Percentiles rank a stretch among this genome's conserved stretches.
Evolutionary conservation across 1,284 basidiomycete genomes (phyloP).

Genomic region (Ustilago crameri): DNA sequence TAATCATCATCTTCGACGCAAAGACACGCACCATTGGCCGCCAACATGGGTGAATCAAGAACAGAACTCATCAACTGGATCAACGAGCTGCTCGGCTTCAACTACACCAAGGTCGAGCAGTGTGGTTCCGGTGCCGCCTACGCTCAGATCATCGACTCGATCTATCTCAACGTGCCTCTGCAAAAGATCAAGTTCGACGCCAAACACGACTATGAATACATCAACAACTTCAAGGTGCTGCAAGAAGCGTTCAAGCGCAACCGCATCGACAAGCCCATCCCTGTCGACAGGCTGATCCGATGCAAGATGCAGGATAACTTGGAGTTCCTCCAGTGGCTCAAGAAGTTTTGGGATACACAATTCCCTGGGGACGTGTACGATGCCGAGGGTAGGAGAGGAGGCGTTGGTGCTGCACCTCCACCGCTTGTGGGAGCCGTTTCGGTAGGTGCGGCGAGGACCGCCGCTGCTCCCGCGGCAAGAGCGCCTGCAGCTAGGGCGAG

Average conservation of each 20-base stretch:
- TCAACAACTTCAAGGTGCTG: conserved; percentile 94
- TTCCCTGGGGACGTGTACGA: conserved; percentile 90
- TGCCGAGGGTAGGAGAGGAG: conserved; percentile 81
- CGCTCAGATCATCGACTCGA: conserved; percentile 81
- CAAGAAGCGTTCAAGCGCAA: conserved; percentile 74
- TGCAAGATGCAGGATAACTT: conserved; percentile 99
- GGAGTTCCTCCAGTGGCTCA: conserved; percentile 97
- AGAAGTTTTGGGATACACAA: conserved; percentile 94
- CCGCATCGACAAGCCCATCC: conserved; percentile 96
- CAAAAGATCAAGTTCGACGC: conserved; percentile 63
- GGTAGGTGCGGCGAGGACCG: conserved; percentile 34
- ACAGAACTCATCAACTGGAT: conserved; percentile 92
- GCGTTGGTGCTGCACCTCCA: conserved; percentile 70
- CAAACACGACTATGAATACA: conserved; percentile 90
- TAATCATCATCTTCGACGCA: background rate
- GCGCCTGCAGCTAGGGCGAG: conserved; percentile 5
- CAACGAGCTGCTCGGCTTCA: conserved; percentile 88
- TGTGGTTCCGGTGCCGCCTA: conserved; percentile 74
- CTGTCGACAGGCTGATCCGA: conserved; percentile 89
- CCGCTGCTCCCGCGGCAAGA: conserved; percentile 6
- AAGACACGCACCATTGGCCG: too few relatives aligned
- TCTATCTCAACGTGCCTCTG: conserved; percentile 74
- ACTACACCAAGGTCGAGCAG: conserved; percentile 85
- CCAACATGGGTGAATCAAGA: conserved; percentile 70
- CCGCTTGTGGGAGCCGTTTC: conserved; percentile 56